Conservation (phyloP, 257 asterid species). For the Thymus quinquecostatus region DNA sequence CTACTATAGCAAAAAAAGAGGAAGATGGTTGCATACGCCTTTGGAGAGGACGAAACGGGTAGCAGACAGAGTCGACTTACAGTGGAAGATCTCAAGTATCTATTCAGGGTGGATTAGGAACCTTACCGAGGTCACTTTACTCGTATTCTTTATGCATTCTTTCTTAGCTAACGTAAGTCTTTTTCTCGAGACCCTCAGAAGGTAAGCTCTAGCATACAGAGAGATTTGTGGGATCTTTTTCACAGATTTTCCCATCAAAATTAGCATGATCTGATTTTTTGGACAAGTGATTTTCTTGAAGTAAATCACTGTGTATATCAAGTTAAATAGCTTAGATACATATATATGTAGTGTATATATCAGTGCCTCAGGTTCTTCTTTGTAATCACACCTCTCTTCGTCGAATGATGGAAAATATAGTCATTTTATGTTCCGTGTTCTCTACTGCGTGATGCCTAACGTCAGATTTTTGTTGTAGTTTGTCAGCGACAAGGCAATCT, state of each 20-base stretch:
- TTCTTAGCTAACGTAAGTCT: constrained; percentile 33
- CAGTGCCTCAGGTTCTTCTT: background rate
- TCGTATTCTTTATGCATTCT: constrained; percentile 39
- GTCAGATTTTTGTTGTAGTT: background rate
- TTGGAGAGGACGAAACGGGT: constrained; percentile 89
- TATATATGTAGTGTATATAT: constrained; percentile 12
- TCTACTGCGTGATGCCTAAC: background rate
- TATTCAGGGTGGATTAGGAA: constrained; percentile 50
- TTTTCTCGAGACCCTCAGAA: constrained; percentile 3
- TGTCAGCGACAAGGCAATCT: no score
- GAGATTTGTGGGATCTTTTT: constrained; percentile 12
- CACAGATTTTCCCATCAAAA: constrained; percentile 10
- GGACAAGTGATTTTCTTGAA: constrained; percentile 13
- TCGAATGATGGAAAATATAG: constrained; percentile 14
- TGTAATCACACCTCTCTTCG: background rate
- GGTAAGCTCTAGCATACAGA: constrained; percentile 25
- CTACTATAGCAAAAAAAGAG: constrained; percentile 81
- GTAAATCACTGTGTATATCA: constrained; percentile 27
- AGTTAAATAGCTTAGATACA: constrained; percentile 14
- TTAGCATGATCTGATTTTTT: constrained; percentile 16
- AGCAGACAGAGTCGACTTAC: constrained; percentile 78
- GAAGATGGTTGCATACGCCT: constrained; percentile 92
- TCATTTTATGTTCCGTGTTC: background rate
- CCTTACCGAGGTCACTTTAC: background rate
- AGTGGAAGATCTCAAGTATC: constrained; percentile 82